Evolutionary conservation across 441 rosid genomes (phyloP), one percentile per base, ranked within the genome.

Genomic region (Pelargonium citronellum): DNA sequence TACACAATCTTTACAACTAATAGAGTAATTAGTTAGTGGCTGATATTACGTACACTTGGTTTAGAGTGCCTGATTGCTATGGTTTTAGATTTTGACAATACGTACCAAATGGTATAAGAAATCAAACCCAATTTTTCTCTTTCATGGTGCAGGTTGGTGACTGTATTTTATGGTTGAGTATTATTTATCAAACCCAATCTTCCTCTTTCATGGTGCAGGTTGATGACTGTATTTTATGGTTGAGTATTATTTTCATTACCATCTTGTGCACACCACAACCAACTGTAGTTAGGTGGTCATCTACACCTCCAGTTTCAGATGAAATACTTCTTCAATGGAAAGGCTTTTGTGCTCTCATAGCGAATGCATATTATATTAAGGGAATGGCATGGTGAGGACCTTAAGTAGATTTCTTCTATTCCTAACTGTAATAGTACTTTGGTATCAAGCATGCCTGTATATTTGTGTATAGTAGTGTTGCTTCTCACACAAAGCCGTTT

Each of bases 181-280:
- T 92, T 71, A 80, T 88, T 65, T 93, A n/a, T n/a, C n/a, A n/a
- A n/a, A n/a, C n/a, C n/a, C n/a, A n/a, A n/a, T n/a, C n/a, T n/a
- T n/a, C 60, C 16, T 30, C 43, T 69, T 69, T 75, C 9, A 58
- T 13, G 16, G 49, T 67, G 69, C 84, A 92, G 98, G 80, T 89
- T 51, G 85, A 93, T 68, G 94, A 91, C 74, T 93, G 98, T 66
- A 91, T 89, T 78, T 72, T 91, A 76, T 92, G 97, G 97, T 69
- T 88, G 79, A 86, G 98, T 84, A 89, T 93, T 72, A 80, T 88
- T 65, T 93, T 89, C 84, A 93, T 93, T 72, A 93, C 95, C 43
- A 93, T 93, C 68, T 78, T 93, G 86, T 93, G 98, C 67, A 93
- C 98, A 0, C 98, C 98, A 17, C 97, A 93, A 73, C 98, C 91